phyloP scores from a whole-genome alignment of 331 rosid genomes.

The Telfairia occidentalis region DNA sequence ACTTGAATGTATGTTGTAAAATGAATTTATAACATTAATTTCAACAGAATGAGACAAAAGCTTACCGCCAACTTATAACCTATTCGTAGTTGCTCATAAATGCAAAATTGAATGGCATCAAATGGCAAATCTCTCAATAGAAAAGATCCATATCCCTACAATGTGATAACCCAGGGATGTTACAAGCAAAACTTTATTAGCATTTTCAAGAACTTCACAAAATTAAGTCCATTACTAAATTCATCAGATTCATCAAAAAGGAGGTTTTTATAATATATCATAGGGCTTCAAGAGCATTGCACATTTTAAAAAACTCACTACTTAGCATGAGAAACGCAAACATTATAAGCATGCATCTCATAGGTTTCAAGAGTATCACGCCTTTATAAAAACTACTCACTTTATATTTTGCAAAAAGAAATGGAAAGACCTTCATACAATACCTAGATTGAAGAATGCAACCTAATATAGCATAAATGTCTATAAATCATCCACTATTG shows the following conservation, averaged over 20 bases:
- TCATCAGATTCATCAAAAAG: background rate
- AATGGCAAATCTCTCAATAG: conserved; percentile 43
- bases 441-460: background rate
- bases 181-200: background rate
- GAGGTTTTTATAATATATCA: background rate
- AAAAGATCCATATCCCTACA: conserved; percentile 42
- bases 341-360: background rate
- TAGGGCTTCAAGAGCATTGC: background rate
- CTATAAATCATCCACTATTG: background rate
- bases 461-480: background rate
- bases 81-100: conserved; percentile 42
- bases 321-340: background rate
- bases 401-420: background rate
- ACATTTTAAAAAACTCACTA: background rate
- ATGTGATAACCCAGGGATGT: conserved; percentile 25
- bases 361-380: background rate
- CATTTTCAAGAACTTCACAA: background rate
- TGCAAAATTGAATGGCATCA: conserved; percentile 45
- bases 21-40: background rate
- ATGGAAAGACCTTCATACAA: background rate
- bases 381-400: background rate
- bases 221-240: background rate
- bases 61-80: conserved; percentile 40
- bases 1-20: background rate
- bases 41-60: conserved; percentile 5